These are phyloP conservation scores for Ostreobium quekettii DNA, from an alignment of 139 green algal species.

Conservation along the genomic window DNA sequence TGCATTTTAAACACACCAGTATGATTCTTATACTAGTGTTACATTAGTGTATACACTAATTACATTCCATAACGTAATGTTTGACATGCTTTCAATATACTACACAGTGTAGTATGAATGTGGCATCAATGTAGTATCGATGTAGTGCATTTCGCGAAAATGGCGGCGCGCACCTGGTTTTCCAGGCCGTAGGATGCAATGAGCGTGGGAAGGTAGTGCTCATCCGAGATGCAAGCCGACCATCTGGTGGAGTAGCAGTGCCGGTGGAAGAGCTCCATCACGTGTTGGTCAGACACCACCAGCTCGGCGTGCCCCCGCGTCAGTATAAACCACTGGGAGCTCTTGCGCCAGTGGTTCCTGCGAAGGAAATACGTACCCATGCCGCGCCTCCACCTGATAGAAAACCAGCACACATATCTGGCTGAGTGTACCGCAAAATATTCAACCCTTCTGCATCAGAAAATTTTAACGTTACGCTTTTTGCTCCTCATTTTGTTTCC, in stretches of 20 bases:
- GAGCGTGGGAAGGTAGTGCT: constrained; percentile 29
- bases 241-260: constrained; percentile 17
- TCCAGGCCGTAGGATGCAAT: constrained; percentile 28
- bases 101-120: no score
- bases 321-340: constrained; percentile 25
- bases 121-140: no score
- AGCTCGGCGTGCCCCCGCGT: constrained; percentile 25
- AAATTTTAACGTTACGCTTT: neutral
- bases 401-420: neutral
- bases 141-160: no score
- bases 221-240: constrained; percentile 23
- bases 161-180: constrained; percentile 4
- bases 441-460: neutral
- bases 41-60: no score
- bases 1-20: no score
- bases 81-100: no score
- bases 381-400: constrained; percentile 3
- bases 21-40: no score
- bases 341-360: constrained; percentile 26
- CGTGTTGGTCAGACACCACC: constrained; percentile 22
- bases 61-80: no score
- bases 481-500: no score
- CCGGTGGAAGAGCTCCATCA: constrained; percentile 20
- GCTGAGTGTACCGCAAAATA: neutral
- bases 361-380: constrained; percentile 20